These are phyloP conservation scores for Alternaria longipes DNA, from an alignment of 2,329 filamentous ascomycete genomes.

Conservation along the genomic window DNA sequence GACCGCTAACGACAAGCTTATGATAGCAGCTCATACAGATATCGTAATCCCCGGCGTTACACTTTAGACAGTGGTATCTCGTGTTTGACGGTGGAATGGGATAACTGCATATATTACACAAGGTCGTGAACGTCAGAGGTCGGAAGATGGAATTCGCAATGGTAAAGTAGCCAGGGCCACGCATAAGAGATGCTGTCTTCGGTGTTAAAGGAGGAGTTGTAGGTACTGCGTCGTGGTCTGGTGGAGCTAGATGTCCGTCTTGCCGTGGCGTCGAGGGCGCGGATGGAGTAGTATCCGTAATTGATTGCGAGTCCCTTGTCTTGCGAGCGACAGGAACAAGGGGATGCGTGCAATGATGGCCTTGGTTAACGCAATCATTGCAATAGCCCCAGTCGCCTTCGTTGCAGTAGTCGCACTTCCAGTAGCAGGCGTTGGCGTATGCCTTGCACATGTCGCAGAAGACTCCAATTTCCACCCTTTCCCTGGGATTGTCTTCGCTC, in stretches of 20 bases:
- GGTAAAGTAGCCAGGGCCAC: conserved; percentile 44
- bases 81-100: conserved; percentile 74
- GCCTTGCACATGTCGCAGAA: conserved; percentile 82
- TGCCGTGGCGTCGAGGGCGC: conserved; percentile 28
- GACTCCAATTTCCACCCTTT: conserved; percentile 77
- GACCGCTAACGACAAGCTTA: conserved; percentile 68
- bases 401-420: conserved; percentile 88
- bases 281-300: conserved; percentile 18
- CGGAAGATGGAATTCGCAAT: conserved; percentile 62
- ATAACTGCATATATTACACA: conserved; percentile 80
- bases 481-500: conserved; percentile 72
- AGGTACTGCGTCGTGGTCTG: conserved; percentile 35
- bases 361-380: conserved; percentile 84
- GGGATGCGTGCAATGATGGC: conserved; percentile 80
- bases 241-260: conserved; percentile 35
- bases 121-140: conserved; percentile 74
- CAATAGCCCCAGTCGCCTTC: conserved; percentile 96
- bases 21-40: conserved; percentile 83
- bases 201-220: conserved; percentile 53
- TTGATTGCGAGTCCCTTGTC: conserved; percentile 26
- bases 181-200: conserved; percentile 55
- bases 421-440: conserved; percentile 84
- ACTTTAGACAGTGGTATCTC: conserved; percentile 82
- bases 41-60: conserved; percentile 85
- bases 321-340: conserved; percentile 78